These are phyloP conservation scores for Entonaema liquescens DNA, from an alignment of 495 filamentous ascomycete genomes.

Conservation along the genomic window DNA sequence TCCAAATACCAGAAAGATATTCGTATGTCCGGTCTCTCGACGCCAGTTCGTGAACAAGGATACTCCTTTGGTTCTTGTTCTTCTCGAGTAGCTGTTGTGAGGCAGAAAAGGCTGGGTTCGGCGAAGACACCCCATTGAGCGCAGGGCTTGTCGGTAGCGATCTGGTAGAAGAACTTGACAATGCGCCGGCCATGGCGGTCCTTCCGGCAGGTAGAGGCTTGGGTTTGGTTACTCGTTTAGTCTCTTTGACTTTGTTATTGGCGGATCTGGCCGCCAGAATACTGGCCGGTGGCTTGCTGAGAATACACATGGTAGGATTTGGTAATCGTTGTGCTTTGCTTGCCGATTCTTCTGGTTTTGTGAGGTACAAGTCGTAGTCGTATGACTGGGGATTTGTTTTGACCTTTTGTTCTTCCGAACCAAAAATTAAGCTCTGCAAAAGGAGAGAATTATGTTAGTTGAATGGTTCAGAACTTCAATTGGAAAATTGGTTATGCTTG, in stretches of 20 bases:
- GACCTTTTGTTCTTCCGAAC: conserved; percentile 49
- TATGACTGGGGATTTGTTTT: conserved; percentile 45
- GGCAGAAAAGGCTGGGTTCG: conserved; percentile 60
- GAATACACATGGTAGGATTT: conserved; percentile 57
- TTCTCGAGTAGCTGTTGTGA: conserved; percentile 62
- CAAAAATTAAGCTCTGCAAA: conserved; percentile 52
- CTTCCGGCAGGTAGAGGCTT: conserved; percentile 55
- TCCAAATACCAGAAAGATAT: conserved; percentile 63
- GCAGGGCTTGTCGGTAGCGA: conserved; percentile 73
- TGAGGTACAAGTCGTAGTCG: conserved; percentile 56
- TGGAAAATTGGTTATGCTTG: neutral
- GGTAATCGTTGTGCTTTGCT: conserved; percentile 48
- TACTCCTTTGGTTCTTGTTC: conserved; percentile 62
- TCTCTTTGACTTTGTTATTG: conserved; percentile 30
- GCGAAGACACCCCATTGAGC: conserved; percentile 59
- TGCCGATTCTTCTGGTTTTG: conserved; percentile 43
- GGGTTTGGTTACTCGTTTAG: conserved; percentile 37
- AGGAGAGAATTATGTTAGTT: conserved; percentile 11
- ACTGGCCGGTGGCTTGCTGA: conserved; percentile 37
- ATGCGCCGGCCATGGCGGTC: conserved; percentile 48
- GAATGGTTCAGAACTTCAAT: conserved; percentile 13
- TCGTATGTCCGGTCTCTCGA: conserved; percentile 66
- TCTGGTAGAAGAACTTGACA: conserved; percentile 50
- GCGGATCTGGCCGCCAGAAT: conserved; percentile 8
- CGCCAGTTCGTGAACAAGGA: conserved; percentile 80